Conservation (phyloP, 495 filamentous ascomycete genomes). For the Trichoderma gamsii region DNA sequence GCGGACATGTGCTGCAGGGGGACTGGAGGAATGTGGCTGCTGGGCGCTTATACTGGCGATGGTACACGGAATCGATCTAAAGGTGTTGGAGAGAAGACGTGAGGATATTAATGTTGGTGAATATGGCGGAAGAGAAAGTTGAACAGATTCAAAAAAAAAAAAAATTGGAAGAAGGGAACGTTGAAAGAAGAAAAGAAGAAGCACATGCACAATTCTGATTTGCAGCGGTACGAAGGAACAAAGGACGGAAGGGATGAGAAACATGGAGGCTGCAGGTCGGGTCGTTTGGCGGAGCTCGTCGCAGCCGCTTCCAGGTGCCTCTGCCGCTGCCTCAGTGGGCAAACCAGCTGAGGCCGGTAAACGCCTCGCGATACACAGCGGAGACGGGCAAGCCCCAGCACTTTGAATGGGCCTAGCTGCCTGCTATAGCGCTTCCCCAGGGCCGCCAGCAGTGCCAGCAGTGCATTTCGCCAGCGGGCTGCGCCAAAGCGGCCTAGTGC, state of each 20-base stretch:
- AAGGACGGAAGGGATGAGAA: background rate
- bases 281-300: background rate
- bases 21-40: background rate
- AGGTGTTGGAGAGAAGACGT: background rate
- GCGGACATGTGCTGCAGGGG: background rate
- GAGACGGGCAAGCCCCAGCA: background rate
- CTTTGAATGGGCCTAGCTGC: background rate
- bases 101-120: background rate
- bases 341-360: background rate
- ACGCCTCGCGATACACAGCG: constrained; percentile 8
- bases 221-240: background rate
- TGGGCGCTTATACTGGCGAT: background rate
- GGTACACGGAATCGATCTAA: background rate
- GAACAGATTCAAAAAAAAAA: background rate
- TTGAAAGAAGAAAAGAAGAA: background rate
- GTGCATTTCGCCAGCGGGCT: background rate
- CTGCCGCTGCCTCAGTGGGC: background rate
- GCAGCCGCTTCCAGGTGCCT: background rate
- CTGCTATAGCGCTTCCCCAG: background rate
- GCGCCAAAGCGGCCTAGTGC: too few relatives aligned
- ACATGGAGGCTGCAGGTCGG: background rate
- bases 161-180: background rate
- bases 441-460: background rate
- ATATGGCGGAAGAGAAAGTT: background rate
- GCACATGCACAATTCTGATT: background rate